Percentiles rank a stretch among this genome's conserved stretches.
phyloP scores from a whole-genome alignment of 768 basidiomycete species.

The Suillus weaverae region DNA sequence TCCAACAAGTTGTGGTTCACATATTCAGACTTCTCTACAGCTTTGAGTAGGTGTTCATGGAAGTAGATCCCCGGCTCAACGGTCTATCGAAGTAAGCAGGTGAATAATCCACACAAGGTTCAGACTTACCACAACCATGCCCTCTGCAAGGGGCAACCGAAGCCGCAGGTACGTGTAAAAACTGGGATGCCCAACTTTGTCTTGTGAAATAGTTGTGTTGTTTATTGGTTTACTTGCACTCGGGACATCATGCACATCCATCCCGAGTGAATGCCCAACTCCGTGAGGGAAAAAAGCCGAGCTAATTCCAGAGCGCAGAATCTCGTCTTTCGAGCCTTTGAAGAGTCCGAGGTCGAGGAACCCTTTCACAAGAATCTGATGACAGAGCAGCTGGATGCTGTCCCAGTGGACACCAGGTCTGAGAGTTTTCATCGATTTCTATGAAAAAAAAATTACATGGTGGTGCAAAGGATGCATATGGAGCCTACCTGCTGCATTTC shows the following conservation, averaged over 20 bases:
- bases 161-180: constrained; percentile 84
- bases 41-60: constrained; percentile 57
- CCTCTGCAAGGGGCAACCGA: constrained; percentile 64
- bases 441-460: neutral
- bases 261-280: constrained; percentile 84
- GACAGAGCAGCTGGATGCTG: constrained; percentile 78
- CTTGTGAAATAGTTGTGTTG: constrained; percentile 49
- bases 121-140: constrained; percentile 84
- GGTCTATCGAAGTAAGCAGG: constrained; percentile 49
- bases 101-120: constrained; percentile 5
- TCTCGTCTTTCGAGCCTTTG: constrained; percentile 65
- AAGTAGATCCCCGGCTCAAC: constrained; percentile 93
- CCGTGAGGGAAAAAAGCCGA: constrained; percentile 95
- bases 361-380: constrained; percentile 76
- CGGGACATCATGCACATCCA: constrained; percentile 94
- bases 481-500: constrained; percentile 78
- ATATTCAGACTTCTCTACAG: neutral
- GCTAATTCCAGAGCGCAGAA: constrained; percentile 75
- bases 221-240: constrained; percentile 71
- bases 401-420: constrained; percentile 91
- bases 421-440: constrained; percentile 70
- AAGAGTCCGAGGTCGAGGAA: constrained; percentile 88
- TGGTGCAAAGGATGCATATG: neutral
- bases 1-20: constrained; percentile 60
- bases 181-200: constrained; percentile 48